phyloP scores from a whole-genome alignment of 2,329 filamentous ascomycete species.

The Paraphoma chrysanthemicola region DNA sequence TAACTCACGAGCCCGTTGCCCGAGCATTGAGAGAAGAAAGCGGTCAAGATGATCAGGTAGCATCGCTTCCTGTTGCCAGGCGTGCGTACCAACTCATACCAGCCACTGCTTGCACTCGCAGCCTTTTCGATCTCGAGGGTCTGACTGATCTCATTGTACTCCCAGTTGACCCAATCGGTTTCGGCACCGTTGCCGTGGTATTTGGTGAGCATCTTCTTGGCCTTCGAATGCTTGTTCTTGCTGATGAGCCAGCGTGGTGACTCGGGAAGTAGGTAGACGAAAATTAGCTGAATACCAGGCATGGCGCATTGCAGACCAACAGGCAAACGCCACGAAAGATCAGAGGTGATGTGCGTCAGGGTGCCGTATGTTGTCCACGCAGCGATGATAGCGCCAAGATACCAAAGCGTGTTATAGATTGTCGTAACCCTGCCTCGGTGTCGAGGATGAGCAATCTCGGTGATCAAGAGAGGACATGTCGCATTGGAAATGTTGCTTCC shows the following conservation, averaged over 20 bases:
- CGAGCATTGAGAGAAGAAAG: slow-evolving; percentile 22
- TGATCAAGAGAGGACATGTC: slow-evolving; percentile 61
- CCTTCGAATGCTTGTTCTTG: slow-evolving; percentile 14
- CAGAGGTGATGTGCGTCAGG: slow-evolving; percentile 13
- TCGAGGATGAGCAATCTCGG: slow-evolving; percentile 65
- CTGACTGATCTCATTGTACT: slow-evolving; percentile 24
- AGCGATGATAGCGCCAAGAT: slow-evolving; percentile 27
- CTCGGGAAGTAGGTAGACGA: slow-evolving; percentile 68
- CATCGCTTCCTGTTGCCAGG: slow-evolving; percentile 25
- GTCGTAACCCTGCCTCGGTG: slow-evolving; percentile 65
- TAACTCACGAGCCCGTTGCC: slow-evolving; percentile 23
- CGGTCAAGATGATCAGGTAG: slow-evolving; percentile 21
- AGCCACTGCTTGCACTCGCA: slow-evolving; percentile 14
- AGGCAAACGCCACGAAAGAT: slow-evolving; percentile 62
- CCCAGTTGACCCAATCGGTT: slow-evolving; percentile 20
- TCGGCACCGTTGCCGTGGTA: slow-evolving; percentile 24
- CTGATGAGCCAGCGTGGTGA: slow-evolving; percentile 44
- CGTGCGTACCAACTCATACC: slow-evolving; percentile 22
- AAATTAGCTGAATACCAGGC: slow-evolving; percentile 64
- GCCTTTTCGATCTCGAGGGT: slow-evolving; percentile 19
- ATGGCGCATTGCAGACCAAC: slow-evolving; percentile 67
- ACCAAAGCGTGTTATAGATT: slow-evolving; percentile 55
- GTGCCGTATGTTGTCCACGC: slow-evolving; percentile 28
- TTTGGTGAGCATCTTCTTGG: slow-evolving; percentile 15
- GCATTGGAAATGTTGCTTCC: slow-evolving; percentile 62